Base-by-base conservation (phyloP, 1,139 yeast genomes). In the Kurtzmaniella quercitrusa region DNA sequence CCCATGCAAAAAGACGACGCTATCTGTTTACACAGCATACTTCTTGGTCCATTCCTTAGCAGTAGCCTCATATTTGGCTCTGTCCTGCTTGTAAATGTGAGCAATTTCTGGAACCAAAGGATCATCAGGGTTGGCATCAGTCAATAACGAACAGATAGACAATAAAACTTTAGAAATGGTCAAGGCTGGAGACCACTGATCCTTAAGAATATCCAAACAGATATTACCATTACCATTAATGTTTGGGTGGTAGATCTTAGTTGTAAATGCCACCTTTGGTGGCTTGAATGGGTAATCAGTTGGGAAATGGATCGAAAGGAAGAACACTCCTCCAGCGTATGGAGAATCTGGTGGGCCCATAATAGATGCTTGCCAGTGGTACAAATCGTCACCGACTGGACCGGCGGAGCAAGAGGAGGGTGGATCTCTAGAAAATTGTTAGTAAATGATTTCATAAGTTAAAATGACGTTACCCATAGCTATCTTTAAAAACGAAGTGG, bases 391-490 rank as follows among this genome's bases (percentile, higher is more conserved):
- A 45, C 97, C 97, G 42, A 89, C 95, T 58, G 99, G 99, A 42
- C 98, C 99, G 10, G 98, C 98, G 37, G 98, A 90, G 71, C 98
- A 94, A 42, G 97, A 90, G 48, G 98, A 88, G 60, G 98, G 98
- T 53, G 98, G 99, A 66, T 93, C 99, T 79, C 96, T 88, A 49
- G 40, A 36, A 37, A 41, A 23, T 34, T 46, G 70, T 67, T 68
- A 68, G 73, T 68, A 62, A 31, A 33, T 38, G 12, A 11, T 27
- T n/a, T 25, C 29, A 8, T 14, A 12, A 36, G 7, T 4, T 27
- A 4, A 10, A 27, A 27, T 8, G 10, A 10, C 7, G 25, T 23
- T 23, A 23, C 25, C 7, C 10, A 23, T 23, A 10, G 9, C 7
- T 10, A 23, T 23, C 25, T 23, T 23, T 7, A 27, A 11, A 21